A percentile compares a stretch with the other conserved stretches of the same genome.
phyloP scores from a whole-genome alignment of 345 rosid species.

The Hibiscus mutabilis region DNA sequence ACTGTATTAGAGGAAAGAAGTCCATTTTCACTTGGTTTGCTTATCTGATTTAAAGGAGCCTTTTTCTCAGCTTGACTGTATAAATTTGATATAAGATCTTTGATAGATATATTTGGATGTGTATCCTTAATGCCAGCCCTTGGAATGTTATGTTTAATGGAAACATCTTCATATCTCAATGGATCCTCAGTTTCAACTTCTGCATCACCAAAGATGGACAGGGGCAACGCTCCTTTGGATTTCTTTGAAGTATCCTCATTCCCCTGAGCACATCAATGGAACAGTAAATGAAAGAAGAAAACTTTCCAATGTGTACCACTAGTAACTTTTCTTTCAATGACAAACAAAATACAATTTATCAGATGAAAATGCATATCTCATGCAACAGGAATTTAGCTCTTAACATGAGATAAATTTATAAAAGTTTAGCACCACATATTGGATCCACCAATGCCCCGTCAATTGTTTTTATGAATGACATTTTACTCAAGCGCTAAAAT shows the following conservation, averaged over 20 bases:
- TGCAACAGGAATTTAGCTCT: background rate
- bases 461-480: background rate
- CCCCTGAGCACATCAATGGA: slow-evolving; percentile 28
- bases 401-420: background rate
- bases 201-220: slow-evolving; percentile 57
- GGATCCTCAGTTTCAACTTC: slow-evolving; percentile 38
- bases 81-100: slow-evolving; percentile 71
- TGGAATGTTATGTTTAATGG: slow-evolving; percentile 19
- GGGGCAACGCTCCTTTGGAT: slow-evolving; percentile 53
- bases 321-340: background rate
- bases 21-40: slow-evolving; percentile 27
- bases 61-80: slow-evolving; percentile 55
- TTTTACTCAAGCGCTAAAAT: background rate
- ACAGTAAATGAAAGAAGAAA: slow-evolving; percentile 1
- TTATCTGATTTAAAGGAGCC: slow-evolving; percentile 24
- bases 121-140: slow-evolving; percentile 28
- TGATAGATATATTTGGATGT: slow-evolving; percentile 36
- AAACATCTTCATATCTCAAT: slow-evolving; percentile 30
- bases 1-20: slow-evolving; percentile 22
- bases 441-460: background rate
- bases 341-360: background rate
- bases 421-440: background rate
- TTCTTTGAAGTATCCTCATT: slow-evolving; percentile 23
- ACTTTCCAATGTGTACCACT: background rate
- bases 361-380: background rate